A percentile compares a stretch with the other conserved stretches of the same genome.
These are phyloP conservation scores for Secale cereale DNA, from an alignment of 176 grass and related monocot genomes.

Conservation along the genomic window DNA sequence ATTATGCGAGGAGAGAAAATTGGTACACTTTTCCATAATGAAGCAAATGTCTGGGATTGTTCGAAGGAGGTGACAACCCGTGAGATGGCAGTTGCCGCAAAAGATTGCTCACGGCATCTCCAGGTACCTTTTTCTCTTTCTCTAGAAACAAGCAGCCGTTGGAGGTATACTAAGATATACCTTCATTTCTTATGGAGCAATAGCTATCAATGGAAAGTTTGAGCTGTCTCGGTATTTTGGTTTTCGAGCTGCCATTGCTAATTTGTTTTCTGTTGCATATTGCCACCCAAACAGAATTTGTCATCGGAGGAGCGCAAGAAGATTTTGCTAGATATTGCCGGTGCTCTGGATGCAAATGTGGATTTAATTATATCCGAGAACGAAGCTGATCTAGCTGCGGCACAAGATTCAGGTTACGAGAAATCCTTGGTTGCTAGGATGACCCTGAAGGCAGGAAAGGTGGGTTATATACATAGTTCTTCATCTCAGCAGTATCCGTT, in stretches of 20 bases:
- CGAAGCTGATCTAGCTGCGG: constrained; percentile 63
- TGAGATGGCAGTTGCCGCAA: constrained; percentile 90
- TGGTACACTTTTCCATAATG: constrained; percentile 85
- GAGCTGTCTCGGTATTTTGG: neutral
- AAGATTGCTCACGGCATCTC: constrained; percentile 75
- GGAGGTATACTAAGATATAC: neutral
- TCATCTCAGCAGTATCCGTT: neutral
- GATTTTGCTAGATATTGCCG: constrained; percentile 88
- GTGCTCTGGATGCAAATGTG: constrained; percentile 87
- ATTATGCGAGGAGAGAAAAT: constrained; percentile 84
- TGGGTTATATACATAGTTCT: neutral
- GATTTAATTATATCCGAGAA: constrained; percentile 75
- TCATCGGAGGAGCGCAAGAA: constrained; percentile 89
- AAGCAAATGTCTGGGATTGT: constrained; percentile 56
- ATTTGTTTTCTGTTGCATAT: constrained; percentile 20
- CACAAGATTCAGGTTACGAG: constrained; percentile 67
- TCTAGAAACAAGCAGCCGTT: neutral
- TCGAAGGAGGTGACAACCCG: constrained; percentile 46
- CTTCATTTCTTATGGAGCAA: neutral
- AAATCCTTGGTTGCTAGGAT: constrained; percentile 90
- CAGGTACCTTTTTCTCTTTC: constrained; percentile 44
- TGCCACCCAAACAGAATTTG: constrained; percentile 45
- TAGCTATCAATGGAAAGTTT: neutral
- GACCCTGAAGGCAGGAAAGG: constrained; percentile 87
- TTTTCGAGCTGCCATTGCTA: neutral